Conservation (phyloP, 2,329 filamentous ascomycete species). For the Pseudocercospora ulei region DNA sequence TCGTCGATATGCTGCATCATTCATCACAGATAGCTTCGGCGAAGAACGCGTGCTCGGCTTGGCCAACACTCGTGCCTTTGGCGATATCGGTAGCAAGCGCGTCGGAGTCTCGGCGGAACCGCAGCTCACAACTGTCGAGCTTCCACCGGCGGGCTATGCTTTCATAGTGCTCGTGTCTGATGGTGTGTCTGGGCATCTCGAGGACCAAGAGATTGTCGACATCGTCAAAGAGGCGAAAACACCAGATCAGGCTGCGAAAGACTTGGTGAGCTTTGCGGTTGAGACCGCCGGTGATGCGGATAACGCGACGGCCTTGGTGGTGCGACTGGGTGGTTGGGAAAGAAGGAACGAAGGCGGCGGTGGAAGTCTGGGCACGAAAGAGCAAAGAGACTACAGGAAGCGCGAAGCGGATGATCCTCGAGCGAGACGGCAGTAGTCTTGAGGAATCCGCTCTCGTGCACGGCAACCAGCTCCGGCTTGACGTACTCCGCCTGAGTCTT, state of each 20-base stretch:
- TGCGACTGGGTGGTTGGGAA: slow-evolving; percentile 57
- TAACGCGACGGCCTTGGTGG: slow-evolving; percentile 55
- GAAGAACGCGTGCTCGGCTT: slow-evolving; percentile 90
- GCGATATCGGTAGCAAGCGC: slow-evolving; percentile 82
- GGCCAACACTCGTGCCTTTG: slow-evolving; percentile 88
- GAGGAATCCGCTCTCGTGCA: too few species aligned
- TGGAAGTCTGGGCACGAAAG: slow-evolving; percentile 82
- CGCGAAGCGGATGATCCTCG: slow-evolving; percentile 74
- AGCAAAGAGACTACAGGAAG: slow-evolving; percentile 73
- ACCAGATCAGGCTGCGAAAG: slow-evolving; percentile 70
- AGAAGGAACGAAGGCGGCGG: slow-evolving; percentile 70
- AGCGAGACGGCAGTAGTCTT: slow-evolving; percentile 46
- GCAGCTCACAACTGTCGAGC: slow-evolving; percentile 68
- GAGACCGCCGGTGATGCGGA: slow-evolving; percentile 61
- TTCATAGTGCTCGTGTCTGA: slow-evolving; percentile 86
- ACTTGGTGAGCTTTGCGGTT: slow-evolving; percentile 76
- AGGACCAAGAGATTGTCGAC: slow-evolving; percentile 92
- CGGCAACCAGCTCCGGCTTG: too few species aligned
- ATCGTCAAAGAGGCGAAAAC: slow-evolving; percentile 88
- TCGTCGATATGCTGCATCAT: slow-evolving; percentile 72
- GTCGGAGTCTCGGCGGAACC: slow-evolving; percentile 92
- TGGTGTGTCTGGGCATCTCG: slow-evolving; percentile 74
- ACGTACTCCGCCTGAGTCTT: too few species aligned
- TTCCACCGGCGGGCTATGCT: slow-evolving; percentile 72
- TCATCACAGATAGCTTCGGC: slow-evolving; percentile 92